Evolutionary conservation across 2,329 filamentous ascomycete genomes (phyloP), one percentile per base, ranked within the genome.

Genomic region (Paramyrothecium roridum): DNA sequence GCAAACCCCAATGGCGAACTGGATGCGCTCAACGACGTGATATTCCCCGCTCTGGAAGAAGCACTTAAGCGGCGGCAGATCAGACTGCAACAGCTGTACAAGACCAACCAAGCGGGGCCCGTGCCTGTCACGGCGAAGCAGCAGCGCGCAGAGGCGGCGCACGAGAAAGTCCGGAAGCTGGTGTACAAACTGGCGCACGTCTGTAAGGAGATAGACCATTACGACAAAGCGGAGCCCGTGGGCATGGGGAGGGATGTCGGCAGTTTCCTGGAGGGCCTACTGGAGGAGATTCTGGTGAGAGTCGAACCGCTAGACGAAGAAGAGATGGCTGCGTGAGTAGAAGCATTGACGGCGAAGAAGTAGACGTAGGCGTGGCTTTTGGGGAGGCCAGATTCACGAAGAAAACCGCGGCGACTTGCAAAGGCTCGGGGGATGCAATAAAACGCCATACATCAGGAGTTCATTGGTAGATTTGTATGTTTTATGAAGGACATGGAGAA

Each of bases 161-260:
- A 98, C 66, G 92, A 96, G 56, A 89, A 90, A 70, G 81, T 98
- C 46, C 83, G 89, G 60, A 85, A 87, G 66, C 79, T 96, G 26
- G 91, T 96, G 13, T 87, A 87, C 60, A 96, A 96, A 69, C 81
- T 96, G 30, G 89, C 88, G 2, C 85, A 89, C 57, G 80, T 93
- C 22, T 96, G 96, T 72, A 88, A 88, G 67, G 92, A 96, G 70
- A 91, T 99, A 65, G 93, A 99, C 71, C 83, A 89, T 59, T 90
- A 87, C 73, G 95, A 99, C 72, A 89, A 88, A 69, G 84, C 87
- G 47, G 89, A 91, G 63, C 91, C 92, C 7, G 91, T 98, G 12
- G 91, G 92, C 1, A 97, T 98, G 93, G 93, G 92, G 0, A 87
- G 91, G 48, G 93, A 93, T 23, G 92, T 96, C 2, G 86, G 87